A percentile compares a stretch with the other conserved stretches of the same genome.
phyloP scores from a whole-genome alignment of 2,329 filamentous ascomycete genomes.

The Triangularia verruculosa region DNA sequence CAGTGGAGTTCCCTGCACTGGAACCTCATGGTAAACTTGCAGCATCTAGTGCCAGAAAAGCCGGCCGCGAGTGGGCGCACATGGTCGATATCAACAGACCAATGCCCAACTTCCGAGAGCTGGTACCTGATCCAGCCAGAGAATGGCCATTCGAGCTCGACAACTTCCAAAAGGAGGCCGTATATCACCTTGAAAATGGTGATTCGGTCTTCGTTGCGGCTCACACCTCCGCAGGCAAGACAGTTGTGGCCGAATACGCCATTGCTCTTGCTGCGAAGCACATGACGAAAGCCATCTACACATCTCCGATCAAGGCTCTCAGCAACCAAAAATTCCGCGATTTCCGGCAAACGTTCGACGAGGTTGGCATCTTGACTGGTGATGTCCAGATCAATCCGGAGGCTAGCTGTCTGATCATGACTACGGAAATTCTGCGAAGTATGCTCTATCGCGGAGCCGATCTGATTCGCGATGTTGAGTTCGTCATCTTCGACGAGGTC shows the following conservation, averaged over 20 bases:
- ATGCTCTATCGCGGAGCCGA: constrained; percentile 98
- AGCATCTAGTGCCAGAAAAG: constrained; percentile 67
- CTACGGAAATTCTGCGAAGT: constrained; percentile 93
- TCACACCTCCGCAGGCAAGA: constrained; percentile 96
- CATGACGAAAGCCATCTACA: constrained; percentile 99
- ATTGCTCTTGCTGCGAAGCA: constrained; percentile 96
- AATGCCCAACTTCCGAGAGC: constrained; percentile 87
- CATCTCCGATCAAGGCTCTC: constrained; percentile 94
- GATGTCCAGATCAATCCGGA: constrained; percentile 98
- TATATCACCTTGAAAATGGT: constrained; percentile 93
- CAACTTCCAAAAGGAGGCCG: constrained; percentile 96
- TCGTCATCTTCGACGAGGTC: constrained; percentile 98
- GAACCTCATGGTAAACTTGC: constrained; percentile 78
- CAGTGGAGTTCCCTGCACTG: constrained; percentile 88
- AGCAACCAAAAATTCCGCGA: constrained; percentile 99
- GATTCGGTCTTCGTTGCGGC: constrained; percentile 98
- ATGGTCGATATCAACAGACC: constrained; percentile 95
- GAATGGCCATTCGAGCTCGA: constrained; percentile 98
- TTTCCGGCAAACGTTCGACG: constrained; percentile 84
- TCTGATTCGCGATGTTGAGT: constrained; percentile 94
- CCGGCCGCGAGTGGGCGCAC: constrained; percentile 90
- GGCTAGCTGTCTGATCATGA: constrained; percentile 98
- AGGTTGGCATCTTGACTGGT: constrained; percentile 94
- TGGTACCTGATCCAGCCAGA: constrained; percentile 93
- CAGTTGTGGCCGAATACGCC: constrained; percentile 95